A percentile compares a stretch with the other conserved stretches of the same genome.
Conservation (phyloP, 257 asterid genomes). For the Solanum sejunctum region DNA sequence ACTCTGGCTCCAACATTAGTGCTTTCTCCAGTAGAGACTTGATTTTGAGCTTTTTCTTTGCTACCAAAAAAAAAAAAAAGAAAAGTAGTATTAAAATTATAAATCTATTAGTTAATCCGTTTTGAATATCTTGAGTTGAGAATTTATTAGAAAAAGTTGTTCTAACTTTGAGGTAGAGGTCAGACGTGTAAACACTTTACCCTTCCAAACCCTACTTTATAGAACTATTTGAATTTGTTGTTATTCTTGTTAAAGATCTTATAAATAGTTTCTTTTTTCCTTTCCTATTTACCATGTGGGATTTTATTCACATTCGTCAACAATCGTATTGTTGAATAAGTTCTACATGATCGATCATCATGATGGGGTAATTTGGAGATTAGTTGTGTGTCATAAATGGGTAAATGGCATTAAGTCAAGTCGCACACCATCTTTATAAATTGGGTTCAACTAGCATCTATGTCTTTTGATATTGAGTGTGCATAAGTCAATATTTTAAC, state of each 20-base stretch:
- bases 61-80: slow-evolving; percentile 5
- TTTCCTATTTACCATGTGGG: neutral
- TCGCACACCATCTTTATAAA: neutral
- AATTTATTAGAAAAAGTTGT: too few relatives aligned
- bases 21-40: slow-evolving; percentile 35
- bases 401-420: neutral
- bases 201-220: neutral
- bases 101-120: neutral
- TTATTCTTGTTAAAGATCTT: neutral
- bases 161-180: neutral
- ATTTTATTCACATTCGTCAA: neutral
- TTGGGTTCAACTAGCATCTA: too few relatives aligned
- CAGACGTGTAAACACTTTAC: neutral
- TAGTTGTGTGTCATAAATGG: neutral
- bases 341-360: neutral
- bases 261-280: neutral
- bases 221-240: neutral
- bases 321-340: neutral
- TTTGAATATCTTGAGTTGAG: too few relatives aligned
- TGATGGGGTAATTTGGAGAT: neutral
- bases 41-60: slow-evolving; percentile 27
- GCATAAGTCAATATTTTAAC: too few relatives aligned
- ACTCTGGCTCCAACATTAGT: slow-evolving; percentile 36
- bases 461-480: too few relatives aligned
- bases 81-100: neutral